A percentile compares a stretch with the other conserved stretches of the same genome.
These are phyloP conservation scores for Geotrichum klebahnii DNA, from an alignment of 1,139 yeast species.

Conservation along the genomic window DNA sequence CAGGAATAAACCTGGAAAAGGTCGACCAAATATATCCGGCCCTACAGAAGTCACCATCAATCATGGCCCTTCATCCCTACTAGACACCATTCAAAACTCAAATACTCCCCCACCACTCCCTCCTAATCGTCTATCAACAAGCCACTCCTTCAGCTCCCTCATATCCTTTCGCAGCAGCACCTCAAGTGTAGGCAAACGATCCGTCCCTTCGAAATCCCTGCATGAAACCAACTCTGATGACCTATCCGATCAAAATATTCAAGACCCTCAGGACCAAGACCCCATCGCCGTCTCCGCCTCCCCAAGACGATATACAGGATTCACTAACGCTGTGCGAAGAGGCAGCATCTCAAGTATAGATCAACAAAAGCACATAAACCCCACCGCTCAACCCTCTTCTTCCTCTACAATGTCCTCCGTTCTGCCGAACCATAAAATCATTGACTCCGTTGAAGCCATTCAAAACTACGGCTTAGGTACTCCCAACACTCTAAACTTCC, in stretches of 20 bases:
- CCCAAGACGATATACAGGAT: too few relatives aligned
- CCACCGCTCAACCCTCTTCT: background rate
- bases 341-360: background rate
- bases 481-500: slow-evolving; percentile 63
- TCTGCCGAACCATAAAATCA: slow-evolving; percentile 11
- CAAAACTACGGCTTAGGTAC: slow-evolving; percentile 63
- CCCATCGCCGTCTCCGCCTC: background rate
- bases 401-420: slow-evolving; percentile 2
- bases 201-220: too few relatives aligned
- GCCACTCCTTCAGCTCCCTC: slow-evolving; percentile 7
- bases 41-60: slow-evolving; percentile 10
- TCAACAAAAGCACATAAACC: background rate
- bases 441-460: slow-evolving; percentile 45
- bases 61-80: slow-evolving; percentile 9
- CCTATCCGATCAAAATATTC: background rate
- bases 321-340: background rate
- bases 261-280: background rate
- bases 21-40: slow-evolving; percentile 7
- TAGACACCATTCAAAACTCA: slow-evolving; percentile 10
- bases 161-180: slow-evolving; percentile 6
- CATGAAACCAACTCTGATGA: background rate
- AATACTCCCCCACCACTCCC: slow-evolving; percentile 10
- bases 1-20: slow-evolving; percentile 12
- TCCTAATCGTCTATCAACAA: background rate
- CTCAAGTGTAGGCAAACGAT: background rate